Evolutionary conservation across 805 yeast species (phyloP).

Genomic region (Lipomyces anomalus): DNA sequence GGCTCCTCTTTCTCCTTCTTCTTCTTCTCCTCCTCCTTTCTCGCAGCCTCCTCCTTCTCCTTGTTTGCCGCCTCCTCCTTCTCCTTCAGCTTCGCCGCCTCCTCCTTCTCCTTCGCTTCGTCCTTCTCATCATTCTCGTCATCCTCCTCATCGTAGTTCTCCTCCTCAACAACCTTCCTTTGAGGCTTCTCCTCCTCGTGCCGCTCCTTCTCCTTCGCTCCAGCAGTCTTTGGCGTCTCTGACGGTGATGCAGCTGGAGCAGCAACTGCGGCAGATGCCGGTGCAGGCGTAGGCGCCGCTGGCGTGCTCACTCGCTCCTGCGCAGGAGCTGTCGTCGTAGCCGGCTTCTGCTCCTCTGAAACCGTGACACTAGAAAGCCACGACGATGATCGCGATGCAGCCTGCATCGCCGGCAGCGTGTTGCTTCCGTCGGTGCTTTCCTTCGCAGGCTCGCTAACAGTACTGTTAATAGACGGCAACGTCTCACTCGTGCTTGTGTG

Average conservation of each 20-base stretch:
- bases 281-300: background rate
- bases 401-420: slow-evolving; percentile 8
- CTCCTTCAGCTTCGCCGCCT: slow-evolving; percentile 7
- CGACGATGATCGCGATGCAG: background rate
- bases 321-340: background rate
- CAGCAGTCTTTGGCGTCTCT: too few species aligned
- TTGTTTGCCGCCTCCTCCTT: slow-evolving; percentile 5
- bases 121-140: slow-evolving; percentile 9
- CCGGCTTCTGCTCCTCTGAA: slow-evolving; percentile 3
- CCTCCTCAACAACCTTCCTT: slow-evolving; percentile 23
- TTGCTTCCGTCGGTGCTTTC: slow-evolving; percentile 2
- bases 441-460: slow-evolving; percentile 2
- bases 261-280: too few species aligned
- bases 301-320: slow-evolving; percentile 1
- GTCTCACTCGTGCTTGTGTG: slow-evolving; percentile 6
- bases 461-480: background rate
- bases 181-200: slow-evolving; percentile 16
- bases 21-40: slow-evolving; percentile 9
- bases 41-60: slow-evolving; percentile 1
- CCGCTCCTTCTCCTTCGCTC: too few species aligned
- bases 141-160: slow-evolving; percentile 21
- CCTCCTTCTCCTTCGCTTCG: slow-evolving; percentile 10
- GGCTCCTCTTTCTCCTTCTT: background rate
- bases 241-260: too few species aligned
- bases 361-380: background rate